Evolutionary conservation across 1,139 yeast species (phyloP), one percentile per base, ranked within the genome.

Genomic region (Oligophagozyma castellii): DNA sequence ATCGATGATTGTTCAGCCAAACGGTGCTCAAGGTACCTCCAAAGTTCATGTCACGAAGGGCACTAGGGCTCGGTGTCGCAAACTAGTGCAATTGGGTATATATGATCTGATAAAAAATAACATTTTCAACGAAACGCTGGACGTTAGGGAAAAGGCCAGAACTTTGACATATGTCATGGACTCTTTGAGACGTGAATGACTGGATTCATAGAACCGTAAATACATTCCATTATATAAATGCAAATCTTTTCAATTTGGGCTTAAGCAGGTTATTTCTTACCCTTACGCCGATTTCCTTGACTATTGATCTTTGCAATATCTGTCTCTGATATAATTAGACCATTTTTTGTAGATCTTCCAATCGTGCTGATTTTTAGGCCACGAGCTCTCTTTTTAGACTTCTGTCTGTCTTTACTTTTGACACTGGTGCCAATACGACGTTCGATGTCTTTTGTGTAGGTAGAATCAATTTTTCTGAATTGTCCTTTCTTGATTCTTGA

Each of bases 291-390:
- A n/a, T n/a, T n/a, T n/a, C n/a, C 8, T 7, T 18, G 20, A 12
- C 62, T 58, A 26, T 55, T 56, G 22, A 66, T 53, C 33, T 71
- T 61, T 19, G 64, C 70, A 33, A 83, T 75, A 28, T 86, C 95
- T 12, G 58, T 57, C 37, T 71, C 68, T 8, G 84, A 70, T 19
- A 86, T 67, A n/a, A 74, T 64, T 39, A 86, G 60, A 3, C 96
- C 96, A 42, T 81, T 77, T 42, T 77, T 64, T 1, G 95, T 83
- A 19, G 75, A 69, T 46, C 64, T 70, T 15, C 98, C 98, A 22
- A 86, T 70, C 13, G 73, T 64, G 38, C 77, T 65, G 38, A 89
- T 76, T 54, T 75, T 70, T 39, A 86, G 65, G 2, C 96, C 96
- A 35, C 81, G 65, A 43, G 80, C 78, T 51, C 94, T 66, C 33